Evolutionary conservation across 2,329 filamentous ascomycete species (phyloP).

Genomic region (Metarhizium album): DNA sequence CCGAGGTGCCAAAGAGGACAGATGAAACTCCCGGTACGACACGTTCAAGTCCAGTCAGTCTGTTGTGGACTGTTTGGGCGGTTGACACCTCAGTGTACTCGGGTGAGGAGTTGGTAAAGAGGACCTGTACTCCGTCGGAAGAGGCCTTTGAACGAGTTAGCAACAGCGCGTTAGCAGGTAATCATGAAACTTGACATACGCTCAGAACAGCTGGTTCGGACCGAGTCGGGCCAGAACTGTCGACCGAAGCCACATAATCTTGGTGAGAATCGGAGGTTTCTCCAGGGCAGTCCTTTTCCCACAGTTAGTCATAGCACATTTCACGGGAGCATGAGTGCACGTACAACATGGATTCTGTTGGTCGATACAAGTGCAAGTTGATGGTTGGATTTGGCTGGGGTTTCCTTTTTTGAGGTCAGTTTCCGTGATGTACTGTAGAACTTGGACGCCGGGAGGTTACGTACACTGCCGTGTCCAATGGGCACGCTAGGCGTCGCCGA

Average conservation of each 20-base stretch:
- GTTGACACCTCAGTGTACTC: not conserved
- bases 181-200: not conserved
- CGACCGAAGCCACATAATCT: no score
- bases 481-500: not conserved
- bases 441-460: not conserved
- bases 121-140: not conserved
- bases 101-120: not conserved
- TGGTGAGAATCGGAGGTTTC: no score
- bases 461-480: not conserved
- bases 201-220: no score
- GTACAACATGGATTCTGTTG: no score
- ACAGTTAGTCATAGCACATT: no score
- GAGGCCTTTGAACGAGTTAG: not conserved
- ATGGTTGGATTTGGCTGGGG: no score
- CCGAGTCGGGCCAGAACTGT: no score
- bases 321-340: no score
- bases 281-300: no score
- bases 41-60: not conserved
- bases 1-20: not conserved
- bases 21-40: not conserved
- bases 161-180: not conserved
- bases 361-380: no score
- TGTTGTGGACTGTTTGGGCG: not conserved
- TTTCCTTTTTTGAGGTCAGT: no score
- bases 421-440: no score